Base-by-base conservation (phyloP, 2,329 filamentous ascomycete genomes). In the Pseudogymnoascus sp. region DNA sequence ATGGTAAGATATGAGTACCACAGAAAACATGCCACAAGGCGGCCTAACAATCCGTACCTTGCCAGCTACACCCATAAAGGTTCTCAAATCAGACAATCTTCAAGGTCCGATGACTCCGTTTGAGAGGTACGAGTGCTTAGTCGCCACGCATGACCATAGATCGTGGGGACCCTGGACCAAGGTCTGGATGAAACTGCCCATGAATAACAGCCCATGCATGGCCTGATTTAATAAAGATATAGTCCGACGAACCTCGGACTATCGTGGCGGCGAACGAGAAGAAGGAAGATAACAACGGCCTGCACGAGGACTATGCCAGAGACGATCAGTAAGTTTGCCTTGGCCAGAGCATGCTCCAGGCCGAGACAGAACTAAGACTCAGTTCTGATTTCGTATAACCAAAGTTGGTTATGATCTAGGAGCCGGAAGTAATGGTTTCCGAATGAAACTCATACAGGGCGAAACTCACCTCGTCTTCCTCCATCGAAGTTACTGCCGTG, bases 401-500 rank as follows among this genome's bases (percentile, higher is more conserved):
- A 62, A 84, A 83, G 62, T 80, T 82, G 14, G 73, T 74, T 63
- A 77, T 75, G 7, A 73, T 62, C 74, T 84, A 61, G 14, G n/a
- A 37, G 34, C 21, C 14, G 37, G 61, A 8, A 64, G 46, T 28
- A 53, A 28, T 5, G 46, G 2, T 8, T 40, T 40, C 37, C n/a
- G 4, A 7, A n/a, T 7, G n/a, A 8, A 61, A 25, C 25, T 34
- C n/a, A 44, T 21, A 28, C 28, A 31, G 28, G 28, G 28, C 28
- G 8, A 10, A 11, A 72, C 78, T 71, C 66, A 83, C 81, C 70
- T 85, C 82, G 0, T 84, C 80, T 3, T 82, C 81, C 8, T 84
- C 82, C 81, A 85, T 82, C 0, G 82, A 84, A 0, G 77, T 79
- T 5, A 85, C 72, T 0, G 82, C 78, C 0, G 81, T 78, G 66